phyloP scores from a whole-genome alignment of 805 yeast genomes.

The Lipomyces orientalis region DNA sequence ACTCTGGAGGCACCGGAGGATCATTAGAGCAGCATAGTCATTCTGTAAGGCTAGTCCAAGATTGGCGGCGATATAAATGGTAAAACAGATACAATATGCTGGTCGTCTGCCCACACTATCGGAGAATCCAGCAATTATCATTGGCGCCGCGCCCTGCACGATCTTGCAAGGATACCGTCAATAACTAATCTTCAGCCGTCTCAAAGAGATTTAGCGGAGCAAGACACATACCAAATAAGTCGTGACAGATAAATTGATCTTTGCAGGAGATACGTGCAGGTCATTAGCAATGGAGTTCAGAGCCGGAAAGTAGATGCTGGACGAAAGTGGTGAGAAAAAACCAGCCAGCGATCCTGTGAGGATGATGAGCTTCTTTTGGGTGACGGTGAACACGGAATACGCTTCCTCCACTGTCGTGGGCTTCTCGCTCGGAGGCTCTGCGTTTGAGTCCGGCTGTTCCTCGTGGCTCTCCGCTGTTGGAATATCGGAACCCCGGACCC shows the following conservation, averaged over 20 bases:
- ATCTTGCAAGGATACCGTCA: background rate
- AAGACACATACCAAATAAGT: constrained; percentile 58
- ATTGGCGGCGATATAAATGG: constrained; percentile 64
- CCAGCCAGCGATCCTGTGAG: constrained; percentile 55
- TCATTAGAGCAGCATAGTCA: constrained; percentile 63
- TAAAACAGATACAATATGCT: constrained; percentile 58
- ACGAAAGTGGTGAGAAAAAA: constrained; percentile 70
- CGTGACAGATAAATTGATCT: constrained; percentile 73
- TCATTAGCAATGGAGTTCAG: constrained; percentile 61
- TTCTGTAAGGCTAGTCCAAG: constrained; percentile 67
- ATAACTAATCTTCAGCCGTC: background rate
- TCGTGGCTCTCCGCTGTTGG: too few relatives aligned
- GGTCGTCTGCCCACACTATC: constrained; percentile 79
- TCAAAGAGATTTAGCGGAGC: background rate
- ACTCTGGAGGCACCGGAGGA: constrained; percentile 74
- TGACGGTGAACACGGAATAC: constrained; percentile 20
- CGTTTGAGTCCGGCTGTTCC: background rate
- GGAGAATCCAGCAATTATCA: constrained; percentile 63
- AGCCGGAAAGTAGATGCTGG: constrained; percentile 82
- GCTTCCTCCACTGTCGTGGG: background rate
- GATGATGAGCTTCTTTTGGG: constrained; percentile 45
- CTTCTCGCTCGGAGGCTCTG: background rate
- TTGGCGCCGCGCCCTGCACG: constrained; percentile 25
- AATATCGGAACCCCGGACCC: too few relatives aligned
- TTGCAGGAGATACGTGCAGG: constrained; percentile 61